phyloP scores from a whole-genome alignment of 2,329 filamentous ascomycete species.

The Coniella vitis region DNA sequence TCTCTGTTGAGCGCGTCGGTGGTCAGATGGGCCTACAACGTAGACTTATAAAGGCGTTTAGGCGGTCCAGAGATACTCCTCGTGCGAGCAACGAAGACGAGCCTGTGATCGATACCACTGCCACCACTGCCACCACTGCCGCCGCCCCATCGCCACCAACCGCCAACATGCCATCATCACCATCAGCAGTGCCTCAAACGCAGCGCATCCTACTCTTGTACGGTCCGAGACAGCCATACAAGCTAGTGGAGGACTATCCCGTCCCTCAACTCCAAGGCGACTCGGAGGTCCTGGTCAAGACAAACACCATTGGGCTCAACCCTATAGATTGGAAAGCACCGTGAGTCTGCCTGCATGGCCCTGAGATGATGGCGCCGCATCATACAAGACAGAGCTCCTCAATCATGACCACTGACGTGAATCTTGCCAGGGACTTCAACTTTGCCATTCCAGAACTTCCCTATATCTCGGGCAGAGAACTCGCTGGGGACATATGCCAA shows the following conservation, averaged over 20 bases:
- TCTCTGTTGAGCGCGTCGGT: neutral
- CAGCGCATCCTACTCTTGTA: constrained; percentile 26
- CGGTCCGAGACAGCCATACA: constrained; percentile 24
- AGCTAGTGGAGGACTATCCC: constrained; percentile 23
- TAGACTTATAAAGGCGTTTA: too few relatives aligned
- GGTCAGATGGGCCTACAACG: too few relatives aligned
- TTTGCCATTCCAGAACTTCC: constrained; percentile 63
- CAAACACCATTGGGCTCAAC: constrained; percentile 62
- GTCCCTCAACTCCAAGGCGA: constrained; percentile 21
- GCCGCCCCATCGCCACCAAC: neutral
- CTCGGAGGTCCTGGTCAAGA: constrained; percentile 55
- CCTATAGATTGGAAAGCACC: constrained; percentile 72
- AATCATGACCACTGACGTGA: neutral
- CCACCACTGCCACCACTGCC: neutral
- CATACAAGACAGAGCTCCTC: neutral
- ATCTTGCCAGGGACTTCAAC: constrained; percentile 51
- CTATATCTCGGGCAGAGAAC: constrained; percentile 62
- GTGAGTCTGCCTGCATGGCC: constrained; percentile 42
- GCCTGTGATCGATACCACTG: neutral
- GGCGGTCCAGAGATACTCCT: too few relatives aligned
- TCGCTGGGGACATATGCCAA: constrained; percentile 57
- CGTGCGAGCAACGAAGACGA: too few relatives aligned
- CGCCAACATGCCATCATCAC: constrained; percentile 1
- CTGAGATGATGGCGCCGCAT: neutral
- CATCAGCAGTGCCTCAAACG: constrained; percentile 18